A percentile compares a stretch with the other conserved stretches of the same genome.
These are phyloP conservation scores for Geotrichum europaeum DNA, from an alignment of 1,139 yeast species.

Conservation along the genomic window DNA sequence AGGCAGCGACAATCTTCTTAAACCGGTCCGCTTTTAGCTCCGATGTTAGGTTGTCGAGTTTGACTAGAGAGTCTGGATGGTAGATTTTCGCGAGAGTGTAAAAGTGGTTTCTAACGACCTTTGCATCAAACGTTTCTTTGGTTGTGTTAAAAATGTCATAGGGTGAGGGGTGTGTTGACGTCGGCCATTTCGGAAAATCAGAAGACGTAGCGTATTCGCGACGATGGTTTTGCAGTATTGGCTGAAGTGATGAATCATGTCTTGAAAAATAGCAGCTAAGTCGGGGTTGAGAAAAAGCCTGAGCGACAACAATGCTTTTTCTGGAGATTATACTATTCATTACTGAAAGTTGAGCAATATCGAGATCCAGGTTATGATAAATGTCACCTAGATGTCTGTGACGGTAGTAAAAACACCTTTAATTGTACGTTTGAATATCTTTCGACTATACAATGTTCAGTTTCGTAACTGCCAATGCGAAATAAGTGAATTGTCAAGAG, in stretches of 20 bases:
- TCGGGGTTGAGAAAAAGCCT: background rate
- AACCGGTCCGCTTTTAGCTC: slow-evolving; percentile 44
- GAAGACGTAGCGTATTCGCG: background rate
- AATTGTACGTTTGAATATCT: too few relatives aligned
- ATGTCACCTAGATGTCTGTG: too few relatives aligned
- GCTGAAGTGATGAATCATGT: background rate
- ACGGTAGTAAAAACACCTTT: too few relatives aligned
- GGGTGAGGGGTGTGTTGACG: slow-evolving; percentile 55
- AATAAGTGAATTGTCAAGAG: too few relatives aligned
- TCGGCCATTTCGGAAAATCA: slow-evolving; percentile 49
- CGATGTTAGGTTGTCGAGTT: slow-evolving; percentile 15
- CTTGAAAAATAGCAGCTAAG: background rate
- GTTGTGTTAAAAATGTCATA: slow-evolving; percentile 60
- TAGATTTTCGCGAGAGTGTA: slow-evolving; percentile 66
- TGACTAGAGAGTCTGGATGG: slow-evolving; percentile 65
- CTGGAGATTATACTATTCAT: background rate
- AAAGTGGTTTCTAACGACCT: slow-evolving; percentile 50
- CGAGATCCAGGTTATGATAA: too few relatives aligned
- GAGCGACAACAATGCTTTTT: background rate
- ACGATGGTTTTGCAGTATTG: slow-evolving; percentile 1
- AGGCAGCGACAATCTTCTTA: slow-evolving; percentile 66
- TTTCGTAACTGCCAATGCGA: too few relatives aligned
- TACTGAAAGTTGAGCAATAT: background rate
- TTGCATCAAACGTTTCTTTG: slow-evolving; percentile 36
- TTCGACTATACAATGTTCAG: too few relatives aligned